Conservation (phyloP, 2,329 filamentous ascomycete genomes). For the Curvularia spicifera region DNA sequence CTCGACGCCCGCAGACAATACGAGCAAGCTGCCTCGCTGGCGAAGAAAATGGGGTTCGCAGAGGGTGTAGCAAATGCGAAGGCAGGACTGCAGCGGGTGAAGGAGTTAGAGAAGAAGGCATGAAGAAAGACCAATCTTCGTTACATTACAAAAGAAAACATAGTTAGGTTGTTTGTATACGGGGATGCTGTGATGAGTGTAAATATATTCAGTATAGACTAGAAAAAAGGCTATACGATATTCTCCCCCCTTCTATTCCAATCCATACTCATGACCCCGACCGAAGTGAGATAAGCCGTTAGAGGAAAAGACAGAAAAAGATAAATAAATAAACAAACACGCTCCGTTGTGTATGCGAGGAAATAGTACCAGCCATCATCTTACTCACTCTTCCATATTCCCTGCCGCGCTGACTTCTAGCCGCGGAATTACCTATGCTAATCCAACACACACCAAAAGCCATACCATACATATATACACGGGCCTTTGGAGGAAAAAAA, state of each 20-base stretch:
- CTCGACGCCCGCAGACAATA: slow-evolving; percentile 72
- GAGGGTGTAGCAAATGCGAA: slow-evolving; percentile 54
- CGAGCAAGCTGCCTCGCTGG: slow-evolving; percentile 68
- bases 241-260: background rate
- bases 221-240: background rate
- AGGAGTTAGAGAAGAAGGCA: slow-evolving; percentile 30
- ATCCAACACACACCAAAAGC: background rate
- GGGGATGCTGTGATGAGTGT: background rate
- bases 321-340: background rate
- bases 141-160: no score
- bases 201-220: background rate
- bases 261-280: background rate
- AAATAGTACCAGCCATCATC: background rate
- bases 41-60: slow-evolving; percentile 56
- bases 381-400: background rate
- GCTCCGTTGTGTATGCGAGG: background rate
- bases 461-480: background rate
- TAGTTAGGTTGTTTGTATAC: background rate
- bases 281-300: background rate
- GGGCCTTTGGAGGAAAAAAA: no score
- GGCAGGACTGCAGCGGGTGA: slow-evolving; percentile 49
- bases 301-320: background rate
- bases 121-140: background rate
- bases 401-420: background rate
- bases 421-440: background rate